These are phyloP conservation scores for Vigna radiata DNA, from an alignment of 306 rosid genomes.

Conservation along the genomic window DNA sequence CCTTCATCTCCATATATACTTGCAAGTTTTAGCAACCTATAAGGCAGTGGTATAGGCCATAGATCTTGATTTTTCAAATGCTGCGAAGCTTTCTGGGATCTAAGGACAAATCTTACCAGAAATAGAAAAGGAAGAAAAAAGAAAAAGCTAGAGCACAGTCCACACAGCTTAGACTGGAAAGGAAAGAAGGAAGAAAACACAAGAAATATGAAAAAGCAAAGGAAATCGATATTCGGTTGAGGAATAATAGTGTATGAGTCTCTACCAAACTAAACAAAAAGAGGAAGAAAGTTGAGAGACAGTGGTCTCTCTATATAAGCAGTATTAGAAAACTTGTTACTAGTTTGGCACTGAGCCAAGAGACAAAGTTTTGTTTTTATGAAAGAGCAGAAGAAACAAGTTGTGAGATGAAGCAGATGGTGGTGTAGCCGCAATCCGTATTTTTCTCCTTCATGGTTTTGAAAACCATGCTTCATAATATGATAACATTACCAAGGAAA, in stretches of 20 bases:
- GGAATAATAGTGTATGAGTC: conserved; percentile 19
- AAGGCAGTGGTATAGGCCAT: conserved; percentile 44
- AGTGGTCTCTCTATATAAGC: background rate
- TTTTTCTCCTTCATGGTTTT: conserved; percentile 55
- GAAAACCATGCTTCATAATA: conserved; percentile 59
- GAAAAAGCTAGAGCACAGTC: conserved; percentile 38
- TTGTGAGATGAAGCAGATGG: conserved; percentile 52
- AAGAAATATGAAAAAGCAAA: conserved; percentile 36
- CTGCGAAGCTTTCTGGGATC: conserved; percentile 51
- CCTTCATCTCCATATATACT: conserved; percentile 54
- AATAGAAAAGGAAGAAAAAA: conserved; percentile 31
- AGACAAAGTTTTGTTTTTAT: conserved; percentile 72
- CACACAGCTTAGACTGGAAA: conserved; percentile 24
- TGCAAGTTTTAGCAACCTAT: conserved; percentile 39
- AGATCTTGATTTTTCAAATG: conserved; percentile 61
- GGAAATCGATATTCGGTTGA: conserved; percentile 34
- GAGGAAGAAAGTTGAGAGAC: conserved; percentile 15
- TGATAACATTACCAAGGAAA: conserved; percentile 55
- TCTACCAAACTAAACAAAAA: conserved; percentile 9
- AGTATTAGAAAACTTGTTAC: conserved; percentile 52
- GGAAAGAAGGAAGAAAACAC: conserved; percentile 37
- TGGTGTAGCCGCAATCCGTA: conserved; percentile 39
- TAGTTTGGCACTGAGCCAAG: conserved; percentile 83
- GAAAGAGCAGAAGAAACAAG: conserved; percentile 55
- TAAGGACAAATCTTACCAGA: conserved; percentile 41